Evolutionary conservation across 257 asterid species (phyloP).

Genomic region (Pogostemon cablin): DNA sequence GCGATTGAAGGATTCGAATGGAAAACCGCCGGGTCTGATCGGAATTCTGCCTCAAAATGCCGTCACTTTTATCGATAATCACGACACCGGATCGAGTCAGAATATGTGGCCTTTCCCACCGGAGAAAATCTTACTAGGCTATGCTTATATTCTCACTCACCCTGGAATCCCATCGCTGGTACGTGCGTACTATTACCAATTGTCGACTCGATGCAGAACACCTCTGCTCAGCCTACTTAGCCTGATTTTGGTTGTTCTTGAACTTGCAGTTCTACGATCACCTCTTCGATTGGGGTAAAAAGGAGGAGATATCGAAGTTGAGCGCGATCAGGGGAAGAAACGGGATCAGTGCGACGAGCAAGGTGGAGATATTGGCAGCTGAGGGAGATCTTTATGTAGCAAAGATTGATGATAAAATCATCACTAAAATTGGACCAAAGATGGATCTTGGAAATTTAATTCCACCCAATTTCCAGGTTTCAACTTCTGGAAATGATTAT

Average conservation of each 20-base stretch:
- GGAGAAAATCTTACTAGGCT: constrained; percentile 74
- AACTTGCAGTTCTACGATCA: constrained; percentile 77
- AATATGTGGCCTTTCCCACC: constrained; percentile 71
- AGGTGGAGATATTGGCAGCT: constrained; percentile 69
- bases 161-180: constrained; percentile 84
- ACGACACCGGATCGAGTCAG: constrained; percentile 84
- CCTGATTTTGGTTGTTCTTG: neutral
- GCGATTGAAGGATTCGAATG: constrained; percentile 64
- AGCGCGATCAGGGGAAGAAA: constrained; percentile 53
- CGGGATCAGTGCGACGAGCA: constrained; percentile 59
- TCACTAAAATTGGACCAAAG: constrained; percentile 69
- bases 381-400: constrained; percentile 77
- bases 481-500: constrained; percentile 60
- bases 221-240: no score
- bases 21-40: constrained; percentile 81
- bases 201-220: neutral
- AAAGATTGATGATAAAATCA: constrained; percentile 57
- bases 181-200: neutral
- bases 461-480: constrained; percentile 54
- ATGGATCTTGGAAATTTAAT: constrained; percentile 59
- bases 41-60: constrained; percentile 68
- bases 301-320: constrained; percentile 59
- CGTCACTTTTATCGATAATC: constrained; percentile 84
- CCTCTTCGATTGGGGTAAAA: constrained; percentile 69
- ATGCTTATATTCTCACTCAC: constrained; percentile 87